These are phyloP conservation scores for Lithospermum erythrorhizon DNA, from an alignment of 257 asterid species.

Conservation along the genomic window DNA sequence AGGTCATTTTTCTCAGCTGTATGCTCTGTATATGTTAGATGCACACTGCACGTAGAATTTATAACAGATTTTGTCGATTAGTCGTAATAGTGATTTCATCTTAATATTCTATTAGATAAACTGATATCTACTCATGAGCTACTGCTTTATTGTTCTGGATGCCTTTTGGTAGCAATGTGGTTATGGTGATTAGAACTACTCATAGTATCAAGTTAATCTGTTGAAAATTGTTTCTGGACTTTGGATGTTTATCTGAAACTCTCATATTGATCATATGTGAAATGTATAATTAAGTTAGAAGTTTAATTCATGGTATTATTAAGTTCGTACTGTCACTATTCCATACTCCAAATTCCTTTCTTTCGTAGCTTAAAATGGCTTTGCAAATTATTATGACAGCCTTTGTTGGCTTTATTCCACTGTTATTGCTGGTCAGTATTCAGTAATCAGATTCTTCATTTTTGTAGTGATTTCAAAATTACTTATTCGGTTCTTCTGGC, in stretches of 20 bases:
- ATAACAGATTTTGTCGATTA: neutral
- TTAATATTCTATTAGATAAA: neutral
- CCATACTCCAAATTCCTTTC: no score
- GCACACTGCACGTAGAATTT: neutral
- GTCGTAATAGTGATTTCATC: neutral
- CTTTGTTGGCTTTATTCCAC: neutral
- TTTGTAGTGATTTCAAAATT: no score
- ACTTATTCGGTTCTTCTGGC: constrained; percentile 11
- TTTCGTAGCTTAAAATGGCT: no score
- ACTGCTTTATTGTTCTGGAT: neutral
- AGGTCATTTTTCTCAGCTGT: constrained; percentile 13
- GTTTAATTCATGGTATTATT: neutral
- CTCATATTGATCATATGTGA: neutral
- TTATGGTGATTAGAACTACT: neutral
- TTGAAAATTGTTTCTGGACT: no score
- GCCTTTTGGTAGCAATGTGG: neutral
- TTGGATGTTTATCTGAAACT: neutral
- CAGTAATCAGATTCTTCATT: no score
- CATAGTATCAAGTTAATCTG: neutral
- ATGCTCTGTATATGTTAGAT: no score
- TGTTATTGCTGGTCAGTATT: neutral
- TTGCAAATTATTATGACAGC: neutral
- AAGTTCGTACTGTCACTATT: neutral
- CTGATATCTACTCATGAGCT: neutral
- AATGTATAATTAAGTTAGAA: no score